Evolutionary conservation across 441 rosid genomes (phyloP).

Genomic region (Euphorbia schlechtendalii): DNA sequence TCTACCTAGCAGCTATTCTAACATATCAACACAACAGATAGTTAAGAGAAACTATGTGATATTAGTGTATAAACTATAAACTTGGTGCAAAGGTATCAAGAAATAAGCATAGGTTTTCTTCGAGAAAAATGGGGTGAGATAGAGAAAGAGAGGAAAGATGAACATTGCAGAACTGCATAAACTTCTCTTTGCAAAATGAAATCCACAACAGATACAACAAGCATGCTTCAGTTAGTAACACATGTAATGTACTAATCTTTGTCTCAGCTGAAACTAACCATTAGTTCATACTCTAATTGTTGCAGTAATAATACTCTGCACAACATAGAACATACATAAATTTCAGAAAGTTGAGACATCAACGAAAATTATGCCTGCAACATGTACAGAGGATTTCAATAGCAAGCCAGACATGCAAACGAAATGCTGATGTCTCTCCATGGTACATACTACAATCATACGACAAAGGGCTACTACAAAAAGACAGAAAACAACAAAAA

Average conservation of each 20-base stretch:
- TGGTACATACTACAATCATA: conserved; percentile 31
- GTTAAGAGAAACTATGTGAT: not conserved
- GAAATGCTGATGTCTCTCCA: conserved; percentile 26
- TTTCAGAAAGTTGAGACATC: conserved; percentile 6
- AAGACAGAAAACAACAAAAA: conserved; percentile 10
- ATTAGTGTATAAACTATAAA: not conserved
- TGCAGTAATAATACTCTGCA: too few relatives aligned
- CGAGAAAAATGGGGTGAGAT: too few relatives aligned
- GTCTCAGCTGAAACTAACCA: not conserved
- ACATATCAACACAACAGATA: not conserved
- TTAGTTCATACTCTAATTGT: not conserved
- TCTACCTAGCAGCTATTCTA: not conserved
- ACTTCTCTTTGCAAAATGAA: too few relatives aligned
- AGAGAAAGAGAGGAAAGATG: not conserved
- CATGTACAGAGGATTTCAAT: conserved; percentile 32
- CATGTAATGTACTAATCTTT: too few relatives aligned
- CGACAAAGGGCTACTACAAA: conserved; percentile 28
- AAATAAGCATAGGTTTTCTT: too few relatives aligned
- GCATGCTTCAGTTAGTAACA: not conserved
- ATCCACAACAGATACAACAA: not conserved
- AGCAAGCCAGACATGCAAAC: conserved; percentile 22
- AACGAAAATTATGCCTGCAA: conserved; percentile 22
- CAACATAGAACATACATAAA: conserved; percentile 6
- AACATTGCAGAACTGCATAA: not conserved
- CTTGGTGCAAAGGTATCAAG: not conserved